Evolutionary conservation across 257 asterid species (phyloP), one percentile per base, ranked within the genome.

Genomic region (Fraxinus cuspidata): DNA sequence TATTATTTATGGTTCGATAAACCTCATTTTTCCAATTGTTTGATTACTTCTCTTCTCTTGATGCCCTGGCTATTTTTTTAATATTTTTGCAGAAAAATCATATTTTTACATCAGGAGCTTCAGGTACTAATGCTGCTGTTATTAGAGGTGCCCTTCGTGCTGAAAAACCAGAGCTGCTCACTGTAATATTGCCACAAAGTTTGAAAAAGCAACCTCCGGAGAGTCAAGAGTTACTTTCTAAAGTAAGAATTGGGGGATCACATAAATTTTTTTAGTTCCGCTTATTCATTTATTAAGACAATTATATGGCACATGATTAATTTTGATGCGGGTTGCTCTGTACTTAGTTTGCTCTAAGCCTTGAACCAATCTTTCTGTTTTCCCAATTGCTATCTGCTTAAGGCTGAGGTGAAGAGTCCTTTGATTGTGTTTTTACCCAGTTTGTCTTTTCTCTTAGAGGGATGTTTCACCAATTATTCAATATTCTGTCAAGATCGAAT

Each of bases 91-190:
- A 96, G 99, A 93, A 96, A 86, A 96, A 93, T 78, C 99, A 92
- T 83, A 96, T 96, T 70, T 96, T 89, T 75, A 93, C 99, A 34
- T 96, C 99, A 32, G 99, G 99, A 80, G 99, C 99, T 69, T 89
- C 99, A 27, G 99, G 98, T 73, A 96, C 99, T 38, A 96, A 96
- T 85, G 96, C 99, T 79, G 99, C 99, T 78, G 99, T 96, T 35
- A 96, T 96, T 42, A 85, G 99, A 90, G 99, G 99, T 81, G 98
- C 99, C 76, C 94, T 93, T 81, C 97, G 99, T 79, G 98, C 99
- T 76, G 99, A 96, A 85, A 92, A 82, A 85, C 97, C 96, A 11
- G 98, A 96, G 82, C 88, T 88, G 71, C 95, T 96, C 71, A 96
- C 99, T 47, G 99, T 96, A 28, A 96, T 96, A 81, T 82, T 96